phyloP scores from a whole-genome alignment of 306 rosid genomes.

The Vigna nakashimae region DNA sequence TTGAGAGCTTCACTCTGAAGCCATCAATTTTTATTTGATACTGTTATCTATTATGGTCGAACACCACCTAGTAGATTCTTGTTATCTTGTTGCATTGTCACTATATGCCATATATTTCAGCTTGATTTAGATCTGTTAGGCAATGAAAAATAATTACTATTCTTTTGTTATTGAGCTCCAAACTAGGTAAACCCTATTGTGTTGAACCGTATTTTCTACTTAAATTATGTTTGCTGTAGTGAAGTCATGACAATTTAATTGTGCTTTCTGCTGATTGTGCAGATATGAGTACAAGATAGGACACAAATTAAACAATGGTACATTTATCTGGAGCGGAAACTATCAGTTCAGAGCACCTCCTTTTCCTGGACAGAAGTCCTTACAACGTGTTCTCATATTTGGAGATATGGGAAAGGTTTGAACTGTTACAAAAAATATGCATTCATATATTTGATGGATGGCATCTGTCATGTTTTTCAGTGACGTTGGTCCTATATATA shows the following conservation, averaged over 20 bases:
- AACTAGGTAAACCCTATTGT: slow-evolving; percentile 1
- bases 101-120: background rate
- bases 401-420: slow-evolving; percentile 98
- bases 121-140: background rate
- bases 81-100: background rate
- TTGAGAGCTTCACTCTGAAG: slow-evolving; percentile 13
- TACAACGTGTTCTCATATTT: slow-evolving; percentile 81
- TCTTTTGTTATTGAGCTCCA: background rate
- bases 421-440: slow-evolving; percentile 30
- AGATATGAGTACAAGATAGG: slow-evolving; percentile 85
- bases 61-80: background rate
- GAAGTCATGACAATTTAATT: background rate
- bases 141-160: background rate
- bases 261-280: slow-evolving; percentile 38
- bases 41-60: background rate
- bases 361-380: slow-evolving; percentile 86
- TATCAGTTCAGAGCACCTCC: slow-evolving; percentile 85
- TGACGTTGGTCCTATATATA: slow-evolving; percentile 12
- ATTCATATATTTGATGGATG: background rate
- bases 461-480: slow-evolving; percentile 14
- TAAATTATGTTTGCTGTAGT: slow-evolving; percentile 3
- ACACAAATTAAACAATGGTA: slow-evolving; percentile 67
- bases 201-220: slow-evolving; percentile 18
- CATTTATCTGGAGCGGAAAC: slow-evolving; percentile 66
- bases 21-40: background rate